Evolutionary conservation across 2,329 filamentous ascomycete genomes (phyloP).

Genomic region (Colletotrichum sp.): DNA sequence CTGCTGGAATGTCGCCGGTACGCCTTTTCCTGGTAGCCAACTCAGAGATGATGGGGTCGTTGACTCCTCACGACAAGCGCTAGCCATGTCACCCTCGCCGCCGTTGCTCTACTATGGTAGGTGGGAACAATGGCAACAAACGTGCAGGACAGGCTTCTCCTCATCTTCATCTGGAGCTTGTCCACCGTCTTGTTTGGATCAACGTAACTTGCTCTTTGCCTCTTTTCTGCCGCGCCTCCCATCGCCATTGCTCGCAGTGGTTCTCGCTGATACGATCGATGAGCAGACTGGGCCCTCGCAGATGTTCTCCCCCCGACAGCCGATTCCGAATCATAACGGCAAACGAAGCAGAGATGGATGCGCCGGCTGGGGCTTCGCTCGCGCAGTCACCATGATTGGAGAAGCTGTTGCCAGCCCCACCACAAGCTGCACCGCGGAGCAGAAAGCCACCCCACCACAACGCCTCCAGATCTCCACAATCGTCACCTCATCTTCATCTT

Average conservation of each 20-base stretch:
- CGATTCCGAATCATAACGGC: conserved; percentile 11
- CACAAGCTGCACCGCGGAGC: not conserved
- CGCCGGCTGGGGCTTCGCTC: not conserved
- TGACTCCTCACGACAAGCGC: not conserved
- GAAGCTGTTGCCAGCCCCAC: conserved; percentile 5
- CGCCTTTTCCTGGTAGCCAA: not conserved
- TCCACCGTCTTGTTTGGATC: not conserved
- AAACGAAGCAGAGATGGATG: conserved; percentile 4
- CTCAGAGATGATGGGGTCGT: not conserved
- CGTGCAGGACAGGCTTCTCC: not conserved
- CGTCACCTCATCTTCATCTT: conserved; percentile 22
- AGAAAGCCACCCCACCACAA: conserved; percentile 7
- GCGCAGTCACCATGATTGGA: conserved; percentile 13
- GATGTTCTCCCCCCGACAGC: not conserved
- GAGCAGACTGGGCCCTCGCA: not conserved
- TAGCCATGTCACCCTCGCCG: conserved; percentile 11
- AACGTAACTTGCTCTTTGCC: not conserved
- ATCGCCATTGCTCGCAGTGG: not conserved
- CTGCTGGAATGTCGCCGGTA: not conserved
- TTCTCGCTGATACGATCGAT: not conserved
- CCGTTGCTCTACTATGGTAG: not conserved
- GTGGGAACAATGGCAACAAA: conserved; percentile 3
- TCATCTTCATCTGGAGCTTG: not conserved
- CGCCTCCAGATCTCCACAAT: conserved; percentile 19
- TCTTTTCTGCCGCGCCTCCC: not conserved